A percentile compares a stretch with the other conserved stretches of the same genome.
These are phyloP conservation scores for Fonsecaea pedrosoi DNA, from an alignment of 2,329 filamentous ascomycete genomes.

Conservation along the genomic window DNA sequence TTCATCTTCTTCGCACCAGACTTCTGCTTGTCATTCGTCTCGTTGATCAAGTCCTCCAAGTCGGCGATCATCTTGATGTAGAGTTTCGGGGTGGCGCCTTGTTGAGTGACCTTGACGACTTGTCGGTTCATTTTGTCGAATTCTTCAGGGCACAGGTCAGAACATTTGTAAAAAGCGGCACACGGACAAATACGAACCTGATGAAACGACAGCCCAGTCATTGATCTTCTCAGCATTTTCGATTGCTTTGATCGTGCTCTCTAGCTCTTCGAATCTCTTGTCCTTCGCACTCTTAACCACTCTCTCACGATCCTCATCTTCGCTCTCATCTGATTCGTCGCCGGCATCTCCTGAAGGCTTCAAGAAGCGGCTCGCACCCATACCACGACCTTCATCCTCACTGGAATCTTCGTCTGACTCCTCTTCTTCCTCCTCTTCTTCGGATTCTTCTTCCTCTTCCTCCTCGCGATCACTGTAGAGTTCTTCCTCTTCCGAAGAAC, in stretches of 20 bases:
- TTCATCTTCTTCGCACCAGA: constrained; percentile 96
- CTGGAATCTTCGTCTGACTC: constrained; percentile 62
- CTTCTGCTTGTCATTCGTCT: constrained; percentile 94
- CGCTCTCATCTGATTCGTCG: constrained; percentile 79
- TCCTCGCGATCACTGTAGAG: constrained; percentile 79
- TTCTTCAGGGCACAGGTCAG: constrained; percentile 60
- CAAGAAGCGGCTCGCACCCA: constrained; percentile 84
- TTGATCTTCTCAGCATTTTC: constrained; percentile 98
- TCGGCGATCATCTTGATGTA: constrained; percentile 95
- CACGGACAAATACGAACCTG: constrained; percentile 65
- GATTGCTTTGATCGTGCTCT: constrained; percentile 85
- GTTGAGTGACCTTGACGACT: constrained; percentile 76
- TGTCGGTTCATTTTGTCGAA: constrained; percentile 94
- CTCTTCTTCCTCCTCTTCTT: constrained; percentile 62
- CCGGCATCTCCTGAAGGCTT: constrained; percentile 59
- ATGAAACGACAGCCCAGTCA: constrained; percentile 92
- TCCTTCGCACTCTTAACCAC: constrained; percentile 98
- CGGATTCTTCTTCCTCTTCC: constrained; percentile 61
- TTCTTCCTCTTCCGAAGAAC: constrained; percentile 92
- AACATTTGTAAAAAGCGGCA: neutral
- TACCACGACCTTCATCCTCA: constrained; percentile 65
- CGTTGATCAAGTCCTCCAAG: constrained; percentile 91
- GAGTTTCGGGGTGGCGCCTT: constrained; percentile 81
- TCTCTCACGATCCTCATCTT: constrained; percentile 83
- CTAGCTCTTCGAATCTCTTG: constrained; percentile 93